Percentiles rank a stretch among this genome's conserved stretches.
These are phyloP conservation scores for Corinectria fuckeliana DNA, from an alignment of 2,329 filamentous ascomycete species.

Conservation along the genomic window DNA sequence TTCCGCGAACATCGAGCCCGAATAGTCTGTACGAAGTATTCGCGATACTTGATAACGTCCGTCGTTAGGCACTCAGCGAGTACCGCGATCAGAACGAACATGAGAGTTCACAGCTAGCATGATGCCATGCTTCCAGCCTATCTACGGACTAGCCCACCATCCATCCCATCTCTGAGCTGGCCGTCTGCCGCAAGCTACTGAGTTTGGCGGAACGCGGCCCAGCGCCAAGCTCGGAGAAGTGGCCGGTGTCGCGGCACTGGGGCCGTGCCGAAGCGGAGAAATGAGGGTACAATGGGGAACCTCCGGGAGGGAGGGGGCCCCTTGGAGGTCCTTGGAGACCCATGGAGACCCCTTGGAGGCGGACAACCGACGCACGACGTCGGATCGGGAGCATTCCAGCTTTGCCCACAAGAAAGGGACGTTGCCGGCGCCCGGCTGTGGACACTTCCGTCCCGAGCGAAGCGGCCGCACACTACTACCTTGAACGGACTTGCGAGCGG, in stretches of 20 bases:
- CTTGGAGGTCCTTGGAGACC: not conserved
- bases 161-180: no score
- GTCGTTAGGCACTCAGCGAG: not conserved
- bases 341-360: no score
- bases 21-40: not conserved
- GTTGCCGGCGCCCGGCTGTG: not conserved
- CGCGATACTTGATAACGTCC: no score
- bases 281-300: not conserved
- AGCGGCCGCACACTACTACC: not conserved
- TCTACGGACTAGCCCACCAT: not conserved
- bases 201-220: not conserved
- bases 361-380: no score
- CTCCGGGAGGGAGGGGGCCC: not conserved
- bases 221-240: conserved; percentile 9
- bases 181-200: no score
- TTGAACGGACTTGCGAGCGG: not conserved
- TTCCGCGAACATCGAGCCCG: not conserved
- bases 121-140: not conserved
- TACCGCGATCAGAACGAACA: not conserved
- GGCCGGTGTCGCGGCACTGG: not conserved
- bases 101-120: not conserved
- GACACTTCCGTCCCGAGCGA: not conserved
- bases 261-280: not conserved
- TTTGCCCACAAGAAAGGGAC: no score
- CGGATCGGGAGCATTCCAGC: no score